These are phyloP conservation scores for Grosmannia clavigera DNA, from an alignment of 2,329 filamentous ascomycete genomes.

Conservation along the genomic window DNA sequence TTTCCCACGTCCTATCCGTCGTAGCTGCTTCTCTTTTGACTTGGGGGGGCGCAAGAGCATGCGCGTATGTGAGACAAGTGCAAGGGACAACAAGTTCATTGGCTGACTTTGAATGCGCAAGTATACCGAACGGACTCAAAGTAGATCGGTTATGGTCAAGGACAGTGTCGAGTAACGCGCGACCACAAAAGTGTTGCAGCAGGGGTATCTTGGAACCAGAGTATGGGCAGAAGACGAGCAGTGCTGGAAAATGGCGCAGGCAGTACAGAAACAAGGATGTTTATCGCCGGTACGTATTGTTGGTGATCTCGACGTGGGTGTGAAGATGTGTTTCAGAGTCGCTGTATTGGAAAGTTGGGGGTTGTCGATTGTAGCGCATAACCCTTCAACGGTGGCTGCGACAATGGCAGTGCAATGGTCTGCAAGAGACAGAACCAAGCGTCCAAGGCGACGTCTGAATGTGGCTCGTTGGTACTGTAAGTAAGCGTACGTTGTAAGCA, in stretches of 20 bases:
- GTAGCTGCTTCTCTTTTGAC: background rate
- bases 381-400: background rate
- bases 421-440: background rate
- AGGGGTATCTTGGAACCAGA: background rate
- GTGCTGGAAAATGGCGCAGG: background rate
- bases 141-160: background rate
- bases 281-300: background rate
- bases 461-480: background rate
- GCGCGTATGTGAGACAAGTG: background rate
- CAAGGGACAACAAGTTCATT: background rate
- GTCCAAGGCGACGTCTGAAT: background rate
- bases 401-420: background rate
- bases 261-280: background rate
- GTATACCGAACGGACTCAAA: background rate
- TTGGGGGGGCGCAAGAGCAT: background rate
- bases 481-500: background rate
- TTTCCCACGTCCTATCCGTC: background rate
- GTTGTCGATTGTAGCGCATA: background rate
- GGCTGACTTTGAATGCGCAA: background rate
- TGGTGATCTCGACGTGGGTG: background rate
- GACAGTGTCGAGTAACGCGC: background rate
- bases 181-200: background rate
- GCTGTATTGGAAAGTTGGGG: slow-evolving; percentile 21
- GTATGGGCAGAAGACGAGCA: background rate
- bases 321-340: slow-evolving; percentile 20